These are phyloP conservation scores for Colletotrichum caudatum DNA, from an alignment of 2,329 filamentous ascomycete genomes.

Conservation along the genomic window DNA sequence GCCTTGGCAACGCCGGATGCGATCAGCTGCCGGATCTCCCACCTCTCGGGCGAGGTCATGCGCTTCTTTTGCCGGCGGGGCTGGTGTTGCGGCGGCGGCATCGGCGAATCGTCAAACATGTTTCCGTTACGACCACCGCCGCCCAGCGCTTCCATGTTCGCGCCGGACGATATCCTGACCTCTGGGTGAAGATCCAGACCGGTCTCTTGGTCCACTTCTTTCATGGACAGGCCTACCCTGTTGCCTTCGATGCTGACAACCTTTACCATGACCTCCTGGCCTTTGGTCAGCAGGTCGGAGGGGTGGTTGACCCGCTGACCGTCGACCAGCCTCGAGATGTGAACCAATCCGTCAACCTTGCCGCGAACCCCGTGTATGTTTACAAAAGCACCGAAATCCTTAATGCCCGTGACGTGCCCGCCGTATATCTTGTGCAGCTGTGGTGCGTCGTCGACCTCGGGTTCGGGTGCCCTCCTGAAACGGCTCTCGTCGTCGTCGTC, in stretches of 20 bases:
- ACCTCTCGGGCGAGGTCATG: conserved; percentile 95
- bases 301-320: conserved; percentile 92
- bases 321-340: conserved; percentile 89
- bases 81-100: conserved; percentile 51
- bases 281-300: conserved; percentile 83
- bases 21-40: conserved; percentile 97
- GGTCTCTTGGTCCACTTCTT: conserved; percentile 92
- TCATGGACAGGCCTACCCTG: conserved; percentile 92
- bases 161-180: conserved; percentile 83
- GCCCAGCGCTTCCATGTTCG: conserved; percentile 87
- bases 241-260: conserved; percentile 86
- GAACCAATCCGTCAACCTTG: conserved; percentile 92
- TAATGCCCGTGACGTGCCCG: conserved; percentile 89
- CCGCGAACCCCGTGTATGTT: conserved; percentile 89
- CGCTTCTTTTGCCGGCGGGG: conserved; percentile 80
- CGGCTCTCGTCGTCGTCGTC: conserved; percentile 66
- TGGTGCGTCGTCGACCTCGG: conserved; percentile 84
- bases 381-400: conserved; percentile 96
- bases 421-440: conserved; percentile 89
- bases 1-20: conserved; percentile 94
- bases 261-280: conserved; percentile 92
- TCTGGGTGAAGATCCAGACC: conserved; percentile 87
- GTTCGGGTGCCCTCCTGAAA: conserved; percentile 74
- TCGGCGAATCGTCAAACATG: conserved; percentile 71
- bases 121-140: conserved; percentile 66